phyloP scores from a whole-genome alignment of 768 basidiomycete species.

The Tulasnella sp. region DNA sequence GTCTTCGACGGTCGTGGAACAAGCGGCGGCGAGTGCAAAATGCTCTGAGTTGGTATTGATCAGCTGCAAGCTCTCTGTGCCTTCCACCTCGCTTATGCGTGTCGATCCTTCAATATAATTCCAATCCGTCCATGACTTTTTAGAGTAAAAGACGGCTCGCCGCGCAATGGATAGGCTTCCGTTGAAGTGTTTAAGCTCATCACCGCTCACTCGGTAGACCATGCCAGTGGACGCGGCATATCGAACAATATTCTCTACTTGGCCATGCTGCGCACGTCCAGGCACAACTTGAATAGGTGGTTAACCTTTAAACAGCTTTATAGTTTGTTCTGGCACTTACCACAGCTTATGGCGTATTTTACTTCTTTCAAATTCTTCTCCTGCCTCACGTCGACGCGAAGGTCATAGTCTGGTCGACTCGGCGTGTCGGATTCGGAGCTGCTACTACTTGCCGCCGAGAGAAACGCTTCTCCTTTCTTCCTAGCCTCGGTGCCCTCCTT shows the following conservation, averaged over 20 bases:
- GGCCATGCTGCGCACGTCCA: not conserved
- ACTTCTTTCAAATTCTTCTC: not conserved
- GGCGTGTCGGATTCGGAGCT: not conserved
- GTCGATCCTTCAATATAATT: not conserved
- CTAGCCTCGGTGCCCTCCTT: not conserved
- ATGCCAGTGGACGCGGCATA: not conserved
- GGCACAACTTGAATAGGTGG: not conserved
- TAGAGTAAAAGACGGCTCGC: not conserved
- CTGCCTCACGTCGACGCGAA: not conserved
- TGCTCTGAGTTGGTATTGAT: not conserved
- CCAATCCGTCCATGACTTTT: not conserved
- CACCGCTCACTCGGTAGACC: not conserved
- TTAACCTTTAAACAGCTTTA: not conserved
- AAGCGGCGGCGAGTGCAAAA: not conserved
- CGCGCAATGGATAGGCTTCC: not conserved
- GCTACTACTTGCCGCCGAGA: not conserved
- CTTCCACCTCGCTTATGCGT: not conserved
- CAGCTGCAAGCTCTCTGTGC: not conserved
- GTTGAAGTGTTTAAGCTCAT: not conserved
- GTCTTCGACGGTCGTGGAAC: not conserved
- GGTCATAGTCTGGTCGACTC: not conserved
- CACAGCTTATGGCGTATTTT: not conserved
- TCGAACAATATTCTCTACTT: not conserved
- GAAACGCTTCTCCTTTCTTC: not conserved
- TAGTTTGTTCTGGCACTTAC: not conserved